Base-by-base conservation (phyloP, 345 rosid species). In the Citrus sp. region DNA sequence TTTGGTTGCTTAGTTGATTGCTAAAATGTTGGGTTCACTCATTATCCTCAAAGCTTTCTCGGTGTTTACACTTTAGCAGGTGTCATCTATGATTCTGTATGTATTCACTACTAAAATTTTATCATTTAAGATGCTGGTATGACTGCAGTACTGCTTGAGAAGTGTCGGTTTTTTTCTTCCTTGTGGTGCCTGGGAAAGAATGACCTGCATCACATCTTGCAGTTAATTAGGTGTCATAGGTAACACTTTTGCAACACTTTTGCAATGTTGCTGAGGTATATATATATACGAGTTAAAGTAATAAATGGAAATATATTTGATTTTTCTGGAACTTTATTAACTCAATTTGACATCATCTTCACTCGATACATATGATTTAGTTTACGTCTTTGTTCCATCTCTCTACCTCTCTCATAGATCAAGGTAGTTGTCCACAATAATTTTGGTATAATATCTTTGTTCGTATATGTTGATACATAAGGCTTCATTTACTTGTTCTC, bases 401-500 rank as follows among this genome's bases (percentile, higher is more conserved):
- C 30, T 80, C 18, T 51, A 19, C 56, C 56, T 16, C 22, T 54
- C 58, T 54, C 22, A 5, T 54, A 69, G 19, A 70, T 5, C 30
- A 10, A 42, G 34, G 59, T 37, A 38, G 34, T 13, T 10, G 28
- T 9, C 55, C 19, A 62, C 42, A 27, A 27, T 38, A 71, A 13
- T 10, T 30, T 55, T 71, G 35, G 63, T 71, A 55, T 56, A 63
- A n/a, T 25, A 55, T 42, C 9, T 54, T 68, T 32, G 56, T 4
- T 42, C 70, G 27, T 78, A 70, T 34, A 55, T 62, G 42, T 49
- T 75, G 24, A 76, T 79, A 10, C 21, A 3, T 58, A 34, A 42
- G 30, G 78, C 40, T 18, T 4, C 7, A 25, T n/a, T n/a, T 81
- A 61, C 77, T 73, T 28, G 69, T 80, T 55, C 25, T 59, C 63